Conservation (phyloP, 2,329 filamentous ascomycete species). For the Colletotrichum sidae region DNA sequence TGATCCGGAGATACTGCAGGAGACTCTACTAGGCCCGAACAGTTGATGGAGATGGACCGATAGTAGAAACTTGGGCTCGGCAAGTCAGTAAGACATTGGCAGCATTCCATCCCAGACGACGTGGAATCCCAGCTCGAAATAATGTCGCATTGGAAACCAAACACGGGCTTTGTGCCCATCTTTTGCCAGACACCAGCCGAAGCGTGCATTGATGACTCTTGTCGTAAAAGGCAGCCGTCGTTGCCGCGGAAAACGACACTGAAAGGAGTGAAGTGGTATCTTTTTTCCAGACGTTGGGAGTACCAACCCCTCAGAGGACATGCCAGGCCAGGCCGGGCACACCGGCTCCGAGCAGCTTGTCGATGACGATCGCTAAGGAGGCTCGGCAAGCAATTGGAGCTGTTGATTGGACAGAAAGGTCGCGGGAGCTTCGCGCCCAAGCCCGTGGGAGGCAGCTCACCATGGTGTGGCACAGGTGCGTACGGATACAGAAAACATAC, state of each 20-base stretch:
- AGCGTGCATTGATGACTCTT: background rate
- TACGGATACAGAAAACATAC: slow-evolving; percentile 11
- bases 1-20: slow-evolving; percentile 15
- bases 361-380: slow-evolving; percentile 26
- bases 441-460: slow-evolving; percentile 28
- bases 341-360: background rate
- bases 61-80: slow-evolving; percentile 10
- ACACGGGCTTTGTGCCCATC: no score
- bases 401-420: slow-evolving; percentile 29
- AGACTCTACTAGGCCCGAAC: background rate
- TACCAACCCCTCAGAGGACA: slow-evolving; percentile 19
- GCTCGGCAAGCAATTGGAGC: slow-evolving; percentile 27
- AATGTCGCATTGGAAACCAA: background rate
- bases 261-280: slow-evolving; percentile 2
- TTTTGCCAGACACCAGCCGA: background rate
- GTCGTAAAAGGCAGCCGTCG: background rate
- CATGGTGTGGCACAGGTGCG: slow-evolving; percentile 4
- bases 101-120: background rate
- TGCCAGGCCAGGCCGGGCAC: background rate
- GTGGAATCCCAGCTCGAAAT: slow-evolving; percentile 1
- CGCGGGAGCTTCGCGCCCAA: slow-evolving; percentile 28
- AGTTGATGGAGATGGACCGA: slow-evolving; percentile 8
- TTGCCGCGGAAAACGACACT: slow-evolving; percentile 4
- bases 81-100: slow-evolving; percentile 6
- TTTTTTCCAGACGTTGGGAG: slow-evolving; percentile 12